Evolutionary conservation across 2,329 filamentous ascomycete genomes (phyloP).

Genomic region (Pyricularia sp.): DNA sequence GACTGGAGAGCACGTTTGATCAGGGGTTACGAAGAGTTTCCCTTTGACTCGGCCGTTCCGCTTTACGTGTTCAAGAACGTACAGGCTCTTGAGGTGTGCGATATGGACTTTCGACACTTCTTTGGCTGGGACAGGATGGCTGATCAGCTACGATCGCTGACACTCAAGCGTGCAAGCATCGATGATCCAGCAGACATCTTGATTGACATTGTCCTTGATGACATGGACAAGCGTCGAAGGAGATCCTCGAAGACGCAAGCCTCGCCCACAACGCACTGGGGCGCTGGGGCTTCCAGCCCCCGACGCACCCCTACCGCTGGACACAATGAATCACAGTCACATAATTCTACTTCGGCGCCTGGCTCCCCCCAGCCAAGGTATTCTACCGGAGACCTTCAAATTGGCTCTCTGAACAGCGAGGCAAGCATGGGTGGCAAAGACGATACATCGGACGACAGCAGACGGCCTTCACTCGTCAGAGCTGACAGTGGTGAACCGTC

Average conservation of each 20-base stretch:
- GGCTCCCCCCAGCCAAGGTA: conserved; percentile 42
- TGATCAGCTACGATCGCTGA: conserved; percentile 81
- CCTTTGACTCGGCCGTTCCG: conserved; percentile 92
- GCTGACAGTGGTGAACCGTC: conserved; percentile 33
- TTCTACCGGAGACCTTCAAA: conserved; percentile 35
- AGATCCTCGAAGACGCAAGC: conserved; percentile 76
- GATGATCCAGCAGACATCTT: conserved; percentile 85
- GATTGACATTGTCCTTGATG: conserved; percentile 86
- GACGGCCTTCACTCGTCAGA: conserved; percentile 30
- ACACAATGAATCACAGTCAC: conserved; percentile 51
- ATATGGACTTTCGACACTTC: conserved; percentile 93
- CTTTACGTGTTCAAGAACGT: conserved; percentile 97
- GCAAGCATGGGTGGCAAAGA: conserved; percentile 30
- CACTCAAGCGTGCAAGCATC: conserved; percentile 72
- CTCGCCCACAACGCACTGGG: conserved; percentile 64
- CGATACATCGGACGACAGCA: conserved; percentile 19
- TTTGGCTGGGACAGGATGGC: conserved; percentile 93
- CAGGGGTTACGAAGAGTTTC: conserved; percentile 90
- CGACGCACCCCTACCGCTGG: conserved; percentile 50
- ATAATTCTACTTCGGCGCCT: conserved; percentile 55
- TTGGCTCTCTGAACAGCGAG: conserved; percentile 47
- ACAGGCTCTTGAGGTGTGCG: conserved; percentile 83
- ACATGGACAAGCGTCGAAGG: conserved; percentile 83
- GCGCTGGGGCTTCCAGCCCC: conserved; percentile 36
- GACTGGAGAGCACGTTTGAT: conserved; percentile 87